Percentiles rank a stretch among this genome's conserved stretches.
phyloP scores from a whole-genome alignment of 2,329 filamentous ascomycete genomes.

The Claviceps lovelessii region DNA sequence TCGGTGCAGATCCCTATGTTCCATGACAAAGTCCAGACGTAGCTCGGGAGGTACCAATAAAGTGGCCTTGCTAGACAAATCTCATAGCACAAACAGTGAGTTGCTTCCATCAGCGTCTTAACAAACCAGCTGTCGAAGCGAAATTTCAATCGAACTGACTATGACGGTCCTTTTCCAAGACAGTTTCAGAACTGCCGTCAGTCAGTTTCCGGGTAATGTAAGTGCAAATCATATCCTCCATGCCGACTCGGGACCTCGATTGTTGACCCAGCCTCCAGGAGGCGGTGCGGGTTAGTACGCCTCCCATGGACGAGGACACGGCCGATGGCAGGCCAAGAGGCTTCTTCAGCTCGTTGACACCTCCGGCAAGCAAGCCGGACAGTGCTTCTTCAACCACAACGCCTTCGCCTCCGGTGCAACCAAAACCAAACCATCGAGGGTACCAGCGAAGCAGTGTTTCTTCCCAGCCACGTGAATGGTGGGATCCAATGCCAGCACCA shows the following conservation, averaged over 20 bases:
- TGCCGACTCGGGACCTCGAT: neutral
- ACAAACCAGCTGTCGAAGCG: neutral
- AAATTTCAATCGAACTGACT: neutral
- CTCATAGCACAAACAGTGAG: slow-evolving; percentile 2
- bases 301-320: slow-evolving; percentile 27
- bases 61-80: neutral
- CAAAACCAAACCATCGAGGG: slow-evolving; percentile 9
- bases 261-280: slow-evolving; percentile 21
- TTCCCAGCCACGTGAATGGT: slow-evolving; percentile 21
- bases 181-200: slow-evolving; percentile 7
- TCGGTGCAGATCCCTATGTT: slow-evolving; percentile 22
- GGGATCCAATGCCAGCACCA: slow-evolving; percentile 18
- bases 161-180: neutral
- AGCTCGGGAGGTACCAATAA: slow-evolving; percentile 1
- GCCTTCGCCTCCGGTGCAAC: slow-evolving; percentile 4
- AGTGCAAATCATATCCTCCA: slow-evolving; percentile 3
- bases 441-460: slow-evolving; percentile 11
- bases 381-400: neutral
- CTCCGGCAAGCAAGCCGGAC: slow-evolving; percentile 10
- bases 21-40: slow-evolving; percentile 19
- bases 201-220: slow-evolving; percentile 22
- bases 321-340: slow-evolving; percentile 23
- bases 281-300: slow-evolving; percentile 33
- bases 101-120: neutral
- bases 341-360: slow-evolving; percentile 29